phyloP scores from a whole-genome alignment of 495 filamentous ascomycete species.

The Penicillium canariense region DNA sequence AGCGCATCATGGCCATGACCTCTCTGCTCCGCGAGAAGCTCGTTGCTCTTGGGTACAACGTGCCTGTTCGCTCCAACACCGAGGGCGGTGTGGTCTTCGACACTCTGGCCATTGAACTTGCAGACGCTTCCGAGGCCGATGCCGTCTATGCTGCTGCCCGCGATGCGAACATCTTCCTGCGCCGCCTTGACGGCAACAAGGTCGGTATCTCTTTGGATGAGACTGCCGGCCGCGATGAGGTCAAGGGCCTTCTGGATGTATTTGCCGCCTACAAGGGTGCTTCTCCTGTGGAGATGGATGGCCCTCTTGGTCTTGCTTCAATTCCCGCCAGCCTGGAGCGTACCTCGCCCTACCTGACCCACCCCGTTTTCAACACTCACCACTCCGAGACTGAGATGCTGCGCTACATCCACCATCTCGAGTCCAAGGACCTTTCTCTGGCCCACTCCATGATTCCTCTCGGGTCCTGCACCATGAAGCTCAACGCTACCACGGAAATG shows the following conservation, averaged over 20 bases:
- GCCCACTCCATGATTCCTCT: slow-evolving; percentile 98
- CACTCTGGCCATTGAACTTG: slow-evolving; percentile 69
- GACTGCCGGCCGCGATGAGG: slow-evolving; percentile 60
- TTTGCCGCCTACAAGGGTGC: slow-evolving; percentile 48
- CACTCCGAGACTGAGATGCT: slow-evolving; percentile 96
- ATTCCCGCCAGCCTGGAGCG: slow-evolving; percentile 65
- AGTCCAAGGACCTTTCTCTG: slow-evolving; percentile 93
- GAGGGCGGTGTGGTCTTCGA: slow-evolving; percentile 68
- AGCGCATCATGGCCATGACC: slow-evolving; percentile 69
- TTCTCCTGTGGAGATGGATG: slow-evolving; percentile 37
- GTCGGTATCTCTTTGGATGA: slow-evolving; percentile 73
- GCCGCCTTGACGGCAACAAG: slow-evolving; percentile 56
- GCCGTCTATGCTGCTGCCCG: slow-evolving; percentile 51
- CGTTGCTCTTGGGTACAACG: slow-evolving; percentile 61
- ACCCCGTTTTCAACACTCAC: slow-evolving; percentile 95
- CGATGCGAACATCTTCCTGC: slow-evolving; percentile 59
- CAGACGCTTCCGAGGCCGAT: slow-evolving; percentile 39
- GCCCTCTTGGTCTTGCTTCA: slow-evolving; percentile 43
- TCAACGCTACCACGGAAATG: slow-evolving; percentile 96
- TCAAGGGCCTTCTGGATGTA: slow-evolving; percentile 58
- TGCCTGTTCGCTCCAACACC: slow-evolving; percentile 53
- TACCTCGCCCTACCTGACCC: slow-evolving; percentile 75
- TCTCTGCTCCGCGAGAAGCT: slow-evolving; percentile 67
- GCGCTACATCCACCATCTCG: slow-evolving; percentile 90
- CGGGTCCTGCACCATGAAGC: slow-evolving; percentile 99